Conservation (phyloP, 2,329 filamentous ascomycete species). For the Cucurbitaria berberidis region DNA sequence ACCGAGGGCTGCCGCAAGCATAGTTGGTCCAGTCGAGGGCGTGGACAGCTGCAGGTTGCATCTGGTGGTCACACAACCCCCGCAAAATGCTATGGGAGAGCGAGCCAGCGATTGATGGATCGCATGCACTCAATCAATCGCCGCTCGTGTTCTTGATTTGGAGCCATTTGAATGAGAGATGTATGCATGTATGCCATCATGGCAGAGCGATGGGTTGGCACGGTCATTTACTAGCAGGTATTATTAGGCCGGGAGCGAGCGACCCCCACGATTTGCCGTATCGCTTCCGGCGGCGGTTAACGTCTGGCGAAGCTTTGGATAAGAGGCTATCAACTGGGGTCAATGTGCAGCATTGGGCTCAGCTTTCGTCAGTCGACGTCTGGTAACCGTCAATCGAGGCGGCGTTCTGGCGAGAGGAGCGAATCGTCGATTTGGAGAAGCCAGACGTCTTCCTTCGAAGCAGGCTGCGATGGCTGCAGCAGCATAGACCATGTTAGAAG, state of each 20-base stretch:
- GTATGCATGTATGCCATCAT: slow-evolving; percentile 8
- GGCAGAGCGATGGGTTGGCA: slow-evolving; percentile 1
- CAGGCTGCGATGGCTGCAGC: slow-evolving; percentile 14
- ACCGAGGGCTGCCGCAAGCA: slow-evolving; percentile 5
- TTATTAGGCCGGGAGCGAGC: slow-evolving; percentile 1
- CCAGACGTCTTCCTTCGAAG: slow-evolving; percentile 6
- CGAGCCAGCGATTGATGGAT: background rate
- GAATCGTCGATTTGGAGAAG: slow-evolving; percentile 8
- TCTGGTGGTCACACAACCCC: slow-evolving; percentile 11
- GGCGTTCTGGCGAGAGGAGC: background rate
- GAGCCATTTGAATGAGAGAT: too few species aligned
- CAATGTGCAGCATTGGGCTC: slow-evolving; percentile 4
- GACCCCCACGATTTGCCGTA: slow-evolving; percentile 16
- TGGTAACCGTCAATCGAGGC: background rate
- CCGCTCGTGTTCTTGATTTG: background rate
- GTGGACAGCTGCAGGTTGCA: slow-evolving; percentile 15
- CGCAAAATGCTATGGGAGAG: slow-evolving; percentile 6
- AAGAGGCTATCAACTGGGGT: slow-evolving; percentile 8
- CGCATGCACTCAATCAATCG: slow-evolving; percentile 1
- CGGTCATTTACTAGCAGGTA: background rate
- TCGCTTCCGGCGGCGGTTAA: slow-evolving; percentile 25
- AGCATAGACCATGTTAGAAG: slow-evolving; percentile 9
- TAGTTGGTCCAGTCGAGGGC: slow-evolving; percentile 2
- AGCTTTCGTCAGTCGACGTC: slow-evolving; percentile 5
- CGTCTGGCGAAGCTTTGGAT: slow-evolving; percentile 14